A percentile compares a stretch with the other conserved stretches of the same genome.
phyloP scores from a whole-genome alignment of 768 basidiomycete species.

The Boletus tomentosulus region DNA sequence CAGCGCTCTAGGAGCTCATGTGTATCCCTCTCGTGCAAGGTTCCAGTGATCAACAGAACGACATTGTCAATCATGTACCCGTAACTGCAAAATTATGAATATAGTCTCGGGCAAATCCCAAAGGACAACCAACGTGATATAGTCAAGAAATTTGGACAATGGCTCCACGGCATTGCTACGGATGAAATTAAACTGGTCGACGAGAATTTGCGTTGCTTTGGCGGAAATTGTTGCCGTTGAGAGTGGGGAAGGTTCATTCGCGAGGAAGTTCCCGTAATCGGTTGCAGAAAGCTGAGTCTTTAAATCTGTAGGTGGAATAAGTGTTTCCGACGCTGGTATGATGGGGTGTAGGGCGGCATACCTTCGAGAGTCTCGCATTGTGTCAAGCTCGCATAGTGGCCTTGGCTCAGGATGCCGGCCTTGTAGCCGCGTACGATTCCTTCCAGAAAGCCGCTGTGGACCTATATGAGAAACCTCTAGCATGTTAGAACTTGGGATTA shows the following conservation, averaged over 20 bases:
- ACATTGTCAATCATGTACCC: slow-evolving; percentile 99
- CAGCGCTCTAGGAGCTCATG: slow-evolving; percentile 95
- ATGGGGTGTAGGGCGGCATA: slow-evolving; percentile 29
- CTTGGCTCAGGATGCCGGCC: slow-evolving; percentile 83
- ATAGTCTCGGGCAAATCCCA: slow-evolving; percentile 6
- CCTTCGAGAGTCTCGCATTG: slow-evolving; percentile 99
- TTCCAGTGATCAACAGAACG: slow-evolving; percentile 94
- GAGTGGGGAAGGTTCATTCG: slow-evolving; percentile 91
- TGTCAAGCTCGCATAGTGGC: slow-evolving; percentile 87
- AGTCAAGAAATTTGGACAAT: slow-evolving; percentile 89
- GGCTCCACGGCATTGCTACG: slow-evolving; percentile 89
- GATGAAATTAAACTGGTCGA: slow-evolving; percentile 96
- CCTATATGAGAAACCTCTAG: slow-evolving; percentile 42
- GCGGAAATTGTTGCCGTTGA: slow-evolving; percentile 95
- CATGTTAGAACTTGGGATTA: background rate
- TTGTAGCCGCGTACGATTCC: slow-evolving; percentile 90
- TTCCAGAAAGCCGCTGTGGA: slow-evolving; percentile 71
- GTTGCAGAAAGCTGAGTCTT: slow-evolving; percentile 93
- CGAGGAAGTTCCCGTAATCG: slow-evolving; percentile 97
- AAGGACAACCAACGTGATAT: slow-evolving; percentile 77
- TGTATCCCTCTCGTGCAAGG: slow-evolving; percentile 94
- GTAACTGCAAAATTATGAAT: slow-evolving; percentile 51
- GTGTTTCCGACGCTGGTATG: background rate
- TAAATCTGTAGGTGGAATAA: slow-evolving; percentile 60
- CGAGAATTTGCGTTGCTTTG: slow-evolving; percentile 90